Conservation (phyloP, 257 asterid species). For the Plantago ovata region DNA sequence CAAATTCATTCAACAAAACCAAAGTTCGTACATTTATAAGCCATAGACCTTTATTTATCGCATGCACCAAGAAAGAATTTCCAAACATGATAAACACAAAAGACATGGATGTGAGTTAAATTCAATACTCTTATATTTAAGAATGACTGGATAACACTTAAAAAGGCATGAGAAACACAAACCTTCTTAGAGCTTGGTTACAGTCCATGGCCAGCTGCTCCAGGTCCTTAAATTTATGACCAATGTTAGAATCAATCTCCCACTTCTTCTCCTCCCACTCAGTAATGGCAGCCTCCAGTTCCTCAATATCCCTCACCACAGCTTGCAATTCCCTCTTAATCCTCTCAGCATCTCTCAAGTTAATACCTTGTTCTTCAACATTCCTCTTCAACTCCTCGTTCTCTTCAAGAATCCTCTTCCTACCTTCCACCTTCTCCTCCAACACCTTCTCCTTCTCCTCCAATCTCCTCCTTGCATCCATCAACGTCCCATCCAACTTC, state of each 20-base stretch:
- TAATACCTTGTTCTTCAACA: slow-evolving; percentile 86
- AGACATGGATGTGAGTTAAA: too few species aligned
- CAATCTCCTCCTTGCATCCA: slow-evolving; percentile 41
- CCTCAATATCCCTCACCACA: slow-evolving; percentile 67
- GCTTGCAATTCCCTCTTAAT: slow-evolving; percentile 85
- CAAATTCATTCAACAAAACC: too few species aligned
- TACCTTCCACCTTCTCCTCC: slow-evolving; percentile 59
- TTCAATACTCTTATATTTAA: too few species aligned
- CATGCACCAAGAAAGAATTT: neutral
- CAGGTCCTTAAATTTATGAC: slow-evolving; percentile 69
- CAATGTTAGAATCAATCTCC: slow-evolving; percentile 75
- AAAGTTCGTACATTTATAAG: too few species aligned
- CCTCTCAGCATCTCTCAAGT: slow-evolving; percentile 87
- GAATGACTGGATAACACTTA: slow-evolving; percentile 11
- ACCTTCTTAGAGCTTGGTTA: slow-evolving; percentile 84
- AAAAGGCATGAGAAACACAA: neutral
- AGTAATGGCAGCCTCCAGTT: slow-evolving; percentile 61
- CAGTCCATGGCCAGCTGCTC: slow-evolving; percentile 63
- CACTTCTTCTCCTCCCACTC: slow-evolving; percentile 88
- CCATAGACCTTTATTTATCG: neutral
- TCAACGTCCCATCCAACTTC: slow-evolving; percentile 41
- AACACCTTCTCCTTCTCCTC: slow-evolving; percentile 66
- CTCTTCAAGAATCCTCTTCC: slow-evolving; percentile 63
- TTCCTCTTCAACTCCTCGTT: slow-evolving; percentile 80
- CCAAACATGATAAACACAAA: neutral